phyloP scores from a whole-genome alignment of 768 basidiomycete genomes.

The Galerina sulciceps region DNA sequence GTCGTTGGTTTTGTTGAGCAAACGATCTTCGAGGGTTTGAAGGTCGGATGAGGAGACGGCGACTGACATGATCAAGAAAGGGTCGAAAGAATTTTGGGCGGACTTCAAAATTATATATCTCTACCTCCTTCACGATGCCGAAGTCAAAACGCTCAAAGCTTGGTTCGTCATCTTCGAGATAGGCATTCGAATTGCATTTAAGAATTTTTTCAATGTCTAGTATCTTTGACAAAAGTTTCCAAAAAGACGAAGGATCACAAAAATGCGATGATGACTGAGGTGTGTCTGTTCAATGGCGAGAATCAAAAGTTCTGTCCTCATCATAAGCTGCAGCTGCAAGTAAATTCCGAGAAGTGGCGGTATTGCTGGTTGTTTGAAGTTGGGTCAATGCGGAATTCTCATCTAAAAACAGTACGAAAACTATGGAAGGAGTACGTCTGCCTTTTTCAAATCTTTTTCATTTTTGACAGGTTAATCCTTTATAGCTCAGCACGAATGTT shows the following conservation, averaged over 20 bases:
- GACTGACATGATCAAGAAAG: slow-evolving; percentile 34
- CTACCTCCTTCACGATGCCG: slow-evolving; percentile 63
- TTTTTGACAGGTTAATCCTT: slow-evolving; percentile 3
- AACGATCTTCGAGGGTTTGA: slow-evolving; percentile 66
- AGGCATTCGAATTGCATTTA: neutral
- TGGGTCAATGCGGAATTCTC: slow-evolving; percentile 93
- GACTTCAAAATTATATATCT: slow-evolving; percentile 47
- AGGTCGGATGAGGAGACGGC: slow-evolving; percentile 58
- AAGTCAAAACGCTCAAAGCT: slow-evolving; percentile 88
- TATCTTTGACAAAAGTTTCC: slow-evolving; percentile 91
- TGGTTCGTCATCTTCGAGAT: slow-evolving; percentile 52
- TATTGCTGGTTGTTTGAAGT: slow-evolving; percentile 97
- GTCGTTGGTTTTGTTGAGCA: slow-evolving; percentile 77
- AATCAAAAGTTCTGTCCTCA: neutral
- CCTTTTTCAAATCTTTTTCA: neutral
- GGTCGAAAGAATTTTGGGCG: slow-evolving; percentile 42
- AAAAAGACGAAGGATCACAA: slow-evolving; percentile 96
- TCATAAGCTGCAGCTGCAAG: slow-evolving; percentile 63
- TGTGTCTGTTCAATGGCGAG: slow-evolving; percentile 34
- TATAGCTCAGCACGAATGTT: slow-evolving; percentile 86
- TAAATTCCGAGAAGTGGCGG: slow-evolving; percentile 85
- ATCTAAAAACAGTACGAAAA: slow-evolving; percentile 90
- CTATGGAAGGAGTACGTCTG: slow-evolving; percentile 87
- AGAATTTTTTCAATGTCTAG: slow-evolving; percentile 42
- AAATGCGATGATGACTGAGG: slow-evolving; percentile 78